A percentile compares a stretch with the other conserved stretches of the same genome.
Evolutionary conservation across 257 asterid species (phyloP).

Genomic region (Striga asiatica): DNA sequence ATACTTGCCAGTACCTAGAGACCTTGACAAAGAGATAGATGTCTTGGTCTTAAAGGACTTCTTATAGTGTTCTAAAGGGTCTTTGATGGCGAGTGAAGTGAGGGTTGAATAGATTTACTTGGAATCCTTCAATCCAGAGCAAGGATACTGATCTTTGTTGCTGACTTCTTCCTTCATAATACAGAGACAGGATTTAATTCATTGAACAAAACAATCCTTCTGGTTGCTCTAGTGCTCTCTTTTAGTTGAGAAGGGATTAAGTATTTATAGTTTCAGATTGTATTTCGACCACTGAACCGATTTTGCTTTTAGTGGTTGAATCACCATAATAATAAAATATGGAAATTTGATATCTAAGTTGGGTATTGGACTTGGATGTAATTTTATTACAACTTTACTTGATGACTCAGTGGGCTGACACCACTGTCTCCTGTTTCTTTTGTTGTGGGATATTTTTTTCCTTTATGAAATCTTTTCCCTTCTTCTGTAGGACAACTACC

Average conservation of each 20-base stretch:
- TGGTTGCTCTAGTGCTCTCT: neutral
- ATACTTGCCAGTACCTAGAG: no score
- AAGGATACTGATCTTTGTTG: no score
- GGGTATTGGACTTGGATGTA: neutral
- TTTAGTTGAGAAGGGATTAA: neutral
- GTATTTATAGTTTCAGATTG: neutral
- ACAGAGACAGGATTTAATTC: no score
- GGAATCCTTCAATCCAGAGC: no score
- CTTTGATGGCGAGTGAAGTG: no score
- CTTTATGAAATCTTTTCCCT: neutral
- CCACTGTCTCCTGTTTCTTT: neutral
- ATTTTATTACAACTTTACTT: conserved; percentile 10
- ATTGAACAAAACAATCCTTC: no score
- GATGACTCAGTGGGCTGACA: conserved; percentile 2
- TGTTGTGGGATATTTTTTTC: neutral
- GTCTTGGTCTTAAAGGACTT: no score
- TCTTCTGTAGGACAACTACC: conserved; percentile 82
- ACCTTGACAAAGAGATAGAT: no score
- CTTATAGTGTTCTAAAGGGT: no score
- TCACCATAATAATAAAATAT: neutral
- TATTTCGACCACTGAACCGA: neutral
- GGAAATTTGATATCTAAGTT: neutral
- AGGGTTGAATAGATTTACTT: no score
- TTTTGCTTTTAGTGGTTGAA: no score
- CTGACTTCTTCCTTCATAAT: no score